Base-by-base conservation (phyloP, 192 early-diverging fungal genomes). In the Irineochytrium annulatum region DNA sequence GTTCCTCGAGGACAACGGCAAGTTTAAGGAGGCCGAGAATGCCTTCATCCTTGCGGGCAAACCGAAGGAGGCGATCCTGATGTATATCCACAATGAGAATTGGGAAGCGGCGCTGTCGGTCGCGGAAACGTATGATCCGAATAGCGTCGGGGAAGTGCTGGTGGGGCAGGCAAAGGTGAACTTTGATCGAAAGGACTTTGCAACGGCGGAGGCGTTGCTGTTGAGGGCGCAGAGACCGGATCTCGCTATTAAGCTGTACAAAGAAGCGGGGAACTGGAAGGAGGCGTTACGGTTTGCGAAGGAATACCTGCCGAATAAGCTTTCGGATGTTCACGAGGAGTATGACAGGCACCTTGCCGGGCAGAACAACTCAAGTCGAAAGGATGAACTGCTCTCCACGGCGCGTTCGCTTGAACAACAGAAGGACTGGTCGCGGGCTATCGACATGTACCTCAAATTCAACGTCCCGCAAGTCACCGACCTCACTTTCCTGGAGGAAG, bases 1-100 rank as follows among this genome's bases (percentile, higher is more conserved):
- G 65, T 78, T 65, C 59, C 63, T 82, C 41, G 80, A 82, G 44
- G 80, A 82, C 62, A 74, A 82, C 37, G 80, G 83, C 32, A 79
- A 78, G 59, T 84, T 81, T 66, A 75, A 76, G 44, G 83, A 86
- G 39, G 83, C 83, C 24, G 78, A 86, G 55, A 67, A 64, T 31
- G 82, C 81, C 0, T 86, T 86, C 64, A 77, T 85, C 24, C 57
- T 80, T 3, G 69, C 69, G 8, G 89, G 87, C 2, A 80, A 80
- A 39, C 83, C 81, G 17, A 76, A 78, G 35, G 88, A 91, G 43
- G 88, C 88, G 1, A 79, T 91, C 26, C 48, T 78, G 6, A 84
- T 87, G 57, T 90, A 85, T 57, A 82, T 86, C 58, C 83, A 86
- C 71, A 82, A 85, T 45, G 83, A 86, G 65, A 72, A 84, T 60